These are phyloP conservation scores for Phaeoacremonium minimum DNA, from an alignment of 2,329 filamentous ascomycete genomes.

Conservation along the genomic window DNA sequence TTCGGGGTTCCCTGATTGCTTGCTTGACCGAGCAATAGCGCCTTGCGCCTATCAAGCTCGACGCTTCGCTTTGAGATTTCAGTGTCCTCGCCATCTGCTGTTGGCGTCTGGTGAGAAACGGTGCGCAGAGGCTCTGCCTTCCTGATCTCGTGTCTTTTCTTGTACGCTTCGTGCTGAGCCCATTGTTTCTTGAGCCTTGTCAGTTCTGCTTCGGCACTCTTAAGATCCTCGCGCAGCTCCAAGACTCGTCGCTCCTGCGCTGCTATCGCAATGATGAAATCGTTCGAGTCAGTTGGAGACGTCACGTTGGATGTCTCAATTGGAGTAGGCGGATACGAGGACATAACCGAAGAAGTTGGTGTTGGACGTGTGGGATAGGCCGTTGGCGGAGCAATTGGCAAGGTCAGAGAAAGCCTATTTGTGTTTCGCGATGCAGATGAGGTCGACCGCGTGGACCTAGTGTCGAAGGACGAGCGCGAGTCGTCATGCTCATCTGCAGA, in stretches of 20 bases:
- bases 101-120: slow-evolving; percentile 10
- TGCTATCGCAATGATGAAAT: slow-evolving; percentile 85
- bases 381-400: slow-evolving; percentile 55
- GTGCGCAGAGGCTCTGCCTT: slow-evolving; percentile 53
- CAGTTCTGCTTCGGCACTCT: slow-evolving; percentile 74
- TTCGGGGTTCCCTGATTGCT: slow-evolving; percentile 32
- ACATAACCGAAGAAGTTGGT: slow-evolving; percentile 35
- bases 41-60: slow-evolving; percentile 72
- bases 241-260: slow-evolving; percentile 87
- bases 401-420: slow-evolving; percentile 56
- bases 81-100: slow-evolving; percentile 25
- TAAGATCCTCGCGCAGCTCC: slow-evolving; percentile 87
- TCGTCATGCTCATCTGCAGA: slow-evolving; percentile 24
- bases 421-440: slow-evolving; percentile 49
- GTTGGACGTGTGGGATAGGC: slow-evolving; percentile 47
- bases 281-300: slow-evolving; percentile 51
- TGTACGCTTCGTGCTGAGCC: slow-evolving; percentile 70
- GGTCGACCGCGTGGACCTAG: slow-evolving; percentile 45
- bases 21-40: slow-evolving; percentile 51
- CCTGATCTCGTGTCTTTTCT: slow-evolving; percentile 69
- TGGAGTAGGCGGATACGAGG: slow-evolving; percentile 47
- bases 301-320: slow-evolving; percentile 34
- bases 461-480: slow-evolving; percentile 21
- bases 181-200: slow-evolving; percentile 77
- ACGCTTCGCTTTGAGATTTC: slow-evolving; percentile 32